Evolutionary conservation across 495 filamentous ascomycete species (phyloP), one percentile per base, ranked within the genome.

Genomic region (Neurospora hispaniola): DNA sequence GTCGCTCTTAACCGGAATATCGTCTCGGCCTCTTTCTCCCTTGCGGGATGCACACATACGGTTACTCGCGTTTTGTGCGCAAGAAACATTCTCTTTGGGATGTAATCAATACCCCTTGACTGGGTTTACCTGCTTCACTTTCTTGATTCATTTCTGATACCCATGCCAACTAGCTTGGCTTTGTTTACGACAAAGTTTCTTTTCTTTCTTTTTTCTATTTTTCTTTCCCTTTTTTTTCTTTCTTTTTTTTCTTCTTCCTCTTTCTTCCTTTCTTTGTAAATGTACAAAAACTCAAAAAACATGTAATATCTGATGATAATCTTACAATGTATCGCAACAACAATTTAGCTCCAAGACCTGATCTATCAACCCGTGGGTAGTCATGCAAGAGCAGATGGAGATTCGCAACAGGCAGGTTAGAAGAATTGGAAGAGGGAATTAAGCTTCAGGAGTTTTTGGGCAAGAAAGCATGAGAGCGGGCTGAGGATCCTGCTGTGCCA

Each of bases 181-280:
- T 42, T 72, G 72, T 41, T 74, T 76, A 74, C 77, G 76, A 41
- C 74, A 77, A 38, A 35, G 35, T 38, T 38, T 38, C 35, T 38
- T 38, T 4, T 38, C 4, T 38, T 38, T 38, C 4, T 31, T 35
- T 27, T 62, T 35, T 35, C 31, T 27, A 16, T 23, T 62, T 16
- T 31, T 5, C 12, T 31, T 62, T 23, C 23, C 23, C 3, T 38
- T 38, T 4, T 38, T 6, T 38, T 38, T 38, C 0, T 4, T 38
- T 38, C 4, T 0, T 74, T 16, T 62, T 27, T 62, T 35, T 35
- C 6, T 12, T 23, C 23, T 23, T 23, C 23, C 23, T 62, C 14
- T 62, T 23, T 62, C 16, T 31, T 5, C 11, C 27, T 62, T 23
- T 23, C 54, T 62, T 62, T 62, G 54, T 62, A 35, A 16, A 62